Evolutionary conservation across 2,329 filamentous ascomycete species (phyloP).

Genomic region (Rhynchosporium secalis): DNA sequence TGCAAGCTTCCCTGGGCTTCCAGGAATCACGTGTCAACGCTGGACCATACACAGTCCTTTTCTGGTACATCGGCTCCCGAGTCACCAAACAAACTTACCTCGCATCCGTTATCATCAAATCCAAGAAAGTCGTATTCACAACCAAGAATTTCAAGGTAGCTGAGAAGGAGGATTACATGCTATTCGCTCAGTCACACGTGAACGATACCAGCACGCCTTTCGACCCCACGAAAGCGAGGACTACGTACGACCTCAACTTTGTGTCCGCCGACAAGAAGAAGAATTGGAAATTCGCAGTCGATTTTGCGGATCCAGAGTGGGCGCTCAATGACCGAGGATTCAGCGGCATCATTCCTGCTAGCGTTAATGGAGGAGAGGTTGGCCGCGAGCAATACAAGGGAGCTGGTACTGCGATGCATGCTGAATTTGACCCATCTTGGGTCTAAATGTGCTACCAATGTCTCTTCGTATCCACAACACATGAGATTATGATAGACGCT

Average conservation of each 20-base stretch:
- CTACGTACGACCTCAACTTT: background rate
- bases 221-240: background rate
- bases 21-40: background rate
- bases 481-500: background rate
- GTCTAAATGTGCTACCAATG: background rate
- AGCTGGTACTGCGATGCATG: slow-evolving; percentile 2
- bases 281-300: background rate
- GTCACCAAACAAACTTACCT: background rate
- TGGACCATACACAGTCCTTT: background rate
- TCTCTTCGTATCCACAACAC: background rate
- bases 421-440: background rate
- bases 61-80: background rate
- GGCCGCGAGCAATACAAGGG: background rate
- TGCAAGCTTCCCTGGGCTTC: background rate
- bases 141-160: background rate
- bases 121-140: background rate
- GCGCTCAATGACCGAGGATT: background rate
- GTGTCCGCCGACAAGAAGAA: background rate
- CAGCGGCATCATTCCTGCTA: background rate
- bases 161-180: background rate
- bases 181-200: background rate
- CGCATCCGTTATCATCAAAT: background rate
- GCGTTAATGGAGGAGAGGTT: background rate
- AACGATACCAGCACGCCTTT: slow-evolving; percentile 2
- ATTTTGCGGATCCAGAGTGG: slow-evolving; percentile 5